Percentiles rank a stretch among this genome's conserved stretches.
These are phyloP conservation scores for Lyophyllum shimeji DNA, from an alignment of 768 basidiomycete genomes.

Conservation along the genomic window DNA sequence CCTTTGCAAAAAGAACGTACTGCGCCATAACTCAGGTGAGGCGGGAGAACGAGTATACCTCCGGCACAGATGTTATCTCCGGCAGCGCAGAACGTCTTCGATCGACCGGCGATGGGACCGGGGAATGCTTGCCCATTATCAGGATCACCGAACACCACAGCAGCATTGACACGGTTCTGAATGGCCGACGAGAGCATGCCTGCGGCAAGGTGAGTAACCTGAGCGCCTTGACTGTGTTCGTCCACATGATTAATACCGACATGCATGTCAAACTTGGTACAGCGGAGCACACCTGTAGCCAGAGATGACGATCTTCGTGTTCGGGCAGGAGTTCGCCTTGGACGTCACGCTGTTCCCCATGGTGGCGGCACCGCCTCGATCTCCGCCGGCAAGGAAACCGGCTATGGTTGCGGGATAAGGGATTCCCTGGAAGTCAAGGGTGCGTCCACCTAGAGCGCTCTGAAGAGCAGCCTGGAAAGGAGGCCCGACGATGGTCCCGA, in stretches of 20 bases:
- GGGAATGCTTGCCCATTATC: conserved; percentile 12
- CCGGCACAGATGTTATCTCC: conserved; percentile 8
- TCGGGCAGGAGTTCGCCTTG: conserved; percentile 27
- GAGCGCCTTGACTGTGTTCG: conserved; percentile 26
- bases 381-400: conserved; percentile 38
- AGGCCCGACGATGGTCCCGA: conserved; percentile 37
- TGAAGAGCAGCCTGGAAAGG: conserved; percentile 31
- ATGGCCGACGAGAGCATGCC: conserved; percentile 25
- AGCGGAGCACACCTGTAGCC: conserved; percentile 28
- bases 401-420: conserved; percentile 33
- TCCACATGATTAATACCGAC: no score
- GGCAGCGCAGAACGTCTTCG: conserved; percentile 4
- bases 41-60: neutral
- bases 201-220: conserved; percentile 37
- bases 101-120: conserved; percentile 2
- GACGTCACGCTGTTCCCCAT: conserved; percentile 33
- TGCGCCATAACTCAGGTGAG: neutral
- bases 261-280: no score
- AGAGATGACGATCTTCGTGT: conserved; percentile 32
- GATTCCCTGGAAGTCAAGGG: conserved; percentile 36
- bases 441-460: conserved; percentile 24
- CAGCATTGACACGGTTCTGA: conserved; percentile 1
- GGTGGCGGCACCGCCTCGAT: conserved; percentile 30
- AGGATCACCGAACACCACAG: conserved; percentile 21
- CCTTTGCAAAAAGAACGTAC: neutral